phyloP scores from a whole-genome alignment of 106 monocot genomes.

The Xerophyta viscosa region DNA sequence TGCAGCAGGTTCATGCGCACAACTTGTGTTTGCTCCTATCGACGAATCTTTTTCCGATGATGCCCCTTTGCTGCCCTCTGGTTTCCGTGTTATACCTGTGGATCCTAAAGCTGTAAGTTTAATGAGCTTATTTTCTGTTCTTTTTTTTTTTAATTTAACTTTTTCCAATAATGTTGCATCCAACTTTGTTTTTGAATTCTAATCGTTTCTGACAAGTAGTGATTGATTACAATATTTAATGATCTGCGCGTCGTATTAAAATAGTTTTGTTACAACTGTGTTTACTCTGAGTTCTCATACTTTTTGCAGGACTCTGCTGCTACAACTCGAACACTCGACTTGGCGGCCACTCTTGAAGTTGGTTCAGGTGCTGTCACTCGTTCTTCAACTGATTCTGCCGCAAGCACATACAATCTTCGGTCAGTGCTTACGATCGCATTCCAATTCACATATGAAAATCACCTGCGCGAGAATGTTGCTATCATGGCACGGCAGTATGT shows the following conservation, averaged over 20 bases:
- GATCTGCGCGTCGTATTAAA: no score
- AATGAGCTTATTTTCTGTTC: no score
- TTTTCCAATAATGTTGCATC: no score
- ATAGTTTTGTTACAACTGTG: background rate
- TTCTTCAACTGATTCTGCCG: slow-evolving; percentile 11
- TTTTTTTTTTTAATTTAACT: no score
- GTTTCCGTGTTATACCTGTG: slow-evolving; percentile 87
- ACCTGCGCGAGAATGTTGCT: slow-evolving; percentile 75
- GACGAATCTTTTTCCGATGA: slow-evolving; percentile 90
- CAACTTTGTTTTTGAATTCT: no score
- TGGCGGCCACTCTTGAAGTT: slow-evolving; percentile 78
- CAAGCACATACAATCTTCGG: slow-evolving; percentile 30
- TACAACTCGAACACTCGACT: slow-evolving; percentile 61
- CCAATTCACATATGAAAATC: slow-evolving; percentile 77
- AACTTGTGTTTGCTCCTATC: slow-evolving; percentile 91
- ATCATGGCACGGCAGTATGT: slow-evolving; percentile 88
- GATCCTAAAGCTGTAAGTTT: slow-evolving; percentile 56
- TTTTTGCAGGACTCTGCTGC: slow-evolving; percentile 38
- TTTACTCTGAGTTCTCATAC: background rate
- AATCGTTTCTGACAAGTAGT: no score
- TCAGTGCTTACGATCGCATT: slow-evolving; percentile 96
- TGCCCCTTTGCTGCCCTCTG: slow-evolving; percentile 74
- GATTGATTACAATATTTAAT: no score
- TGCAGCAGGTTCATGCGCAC: slow-evolving; percentile 60
- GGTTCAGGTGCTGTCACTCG: slow-evolving; percentile 32